Evolutionary conservation across 805 yeast species (phyloP), one percentile per base, ranked within the genome.

Genomic region (Yarrowia yakushimensis): DNA sequence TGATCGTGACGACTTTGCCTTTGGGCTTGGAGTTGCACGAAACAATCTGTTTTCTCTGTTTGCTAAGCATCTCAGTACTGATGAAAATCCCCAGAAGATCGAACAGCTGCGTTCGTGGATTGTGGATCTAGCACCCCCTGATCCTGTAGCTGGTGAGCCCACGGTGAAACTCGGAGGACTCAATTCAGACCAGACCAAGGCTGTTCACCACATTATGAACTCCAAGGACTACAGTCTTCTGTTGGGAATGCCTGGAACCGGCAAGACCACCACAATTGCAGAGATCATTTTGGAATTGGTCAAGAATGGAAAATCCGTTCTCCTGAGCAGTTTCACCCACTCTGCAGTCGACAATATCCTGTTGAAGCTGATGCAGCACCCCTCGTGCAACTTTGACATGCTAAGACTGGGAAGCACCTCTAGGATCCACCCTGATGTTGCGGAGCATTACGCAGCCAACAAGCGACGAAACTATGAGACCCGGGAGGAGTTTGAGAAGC

Each of bases 241-340:
- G 18, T 75, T 93, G 64, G 99, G 99, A 0, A 94, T 94, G 99
- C 99, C 99, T 0, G 99, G 99, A 3, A 94, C 98, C 0, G 99
- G 97, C 10, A 90, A 90, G 70, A 90, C 97, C 1, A 90, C 98
- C 0, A 88, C 92, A 0, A 91, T 94, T 61, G 87, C 96, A 0
- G 85, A 86, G 48, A 69, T 94, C 17, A 86, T 92, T 43, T 79
- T 81, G 63, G 76, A 81, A 41, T 71, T 94, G 28, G 86, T 85
- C 3, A 73, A 75, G 1, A 79, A 80, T 50, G 84, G 83, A 1
- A 88, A 88, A 69, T 78, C 87, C 0, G 86, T 94, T 1, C 76
- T 94, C 23, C 74, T 94, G 52, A 83, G 97, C 0, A 88, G 97
- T 0, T 91, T 89, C 70, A 94, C 99, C 0, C 96, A 94, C 71